phyloP scores from a whole-genome alignment of 306 rosid species.

The Acacia confusa region DNA sequence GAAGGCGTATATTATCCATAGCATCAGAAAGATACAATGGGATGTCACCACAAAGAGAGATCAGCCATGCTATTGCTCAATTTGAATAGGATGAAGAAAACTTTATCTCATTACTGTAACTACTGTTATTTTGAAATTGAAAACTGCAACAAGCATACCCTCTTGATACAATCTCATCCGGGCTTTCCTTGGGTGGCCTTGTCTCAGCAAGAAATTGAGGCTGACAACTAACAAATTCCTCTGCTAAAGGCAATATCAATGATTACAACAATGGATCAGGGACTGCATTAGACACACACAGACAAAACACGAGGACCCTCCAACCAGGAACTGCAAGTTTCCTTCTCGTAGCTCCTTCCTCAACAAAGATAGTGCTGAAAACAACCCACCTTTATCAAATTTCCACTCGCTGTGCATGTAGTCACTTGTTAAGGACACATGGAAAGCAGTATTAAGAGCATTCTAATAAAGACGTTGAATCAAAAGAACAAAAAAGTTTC shows the following conservation, averaged over 20 bases:
- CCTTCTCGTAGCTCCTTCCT: constrained; percentile 86
- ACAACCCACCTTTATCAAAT: constrained; percentile 80
- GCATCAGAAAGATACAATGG: constrained; percentile 14
- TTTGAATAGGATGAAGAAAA: not conserved
- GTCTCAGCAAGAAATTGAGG: constrained; percentile 58
- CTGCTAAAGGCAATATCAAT: constrained; percentile 76
- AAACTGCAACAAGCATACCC: constrained; percentile 45
- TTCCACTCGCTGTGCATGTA: constrained; percentile 94
- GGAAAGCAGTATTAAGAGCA: constrained; percentile 29
- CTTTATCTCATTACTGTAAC: not conserved
- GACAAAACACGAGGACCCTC: constrained; percentile 66
- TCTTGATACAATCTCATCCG: constrained; percentile 48
- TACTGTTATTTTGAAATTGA: not conserved
- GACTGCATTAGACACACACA: constrained; percentile 67
- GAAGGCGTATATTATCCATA: constrained; percentile 12
- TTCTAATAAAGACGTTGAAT: constrained; percentile 26
- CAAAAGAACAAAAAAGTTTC: constrained; percentile 20
- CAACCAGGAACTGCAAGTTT: constrained; percentile 77
- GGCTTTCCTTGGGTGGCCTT: constrained; percentile 57
- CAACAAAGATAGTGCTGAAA: constrained; percentile 76
- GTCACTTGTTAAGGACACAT: constrained; percentile 54
- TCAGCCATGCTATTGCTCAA: not conserved
- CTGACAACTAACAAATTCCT: constrained; percentile 60
- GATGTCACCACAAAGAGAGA: constrained; percentile 22
- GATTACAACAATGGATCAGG: constrained; percentile 84